Conservation (phyloP, 2,329 filamentous ascomycete genomes). For the Akanthomyces lecanii region DNA sequence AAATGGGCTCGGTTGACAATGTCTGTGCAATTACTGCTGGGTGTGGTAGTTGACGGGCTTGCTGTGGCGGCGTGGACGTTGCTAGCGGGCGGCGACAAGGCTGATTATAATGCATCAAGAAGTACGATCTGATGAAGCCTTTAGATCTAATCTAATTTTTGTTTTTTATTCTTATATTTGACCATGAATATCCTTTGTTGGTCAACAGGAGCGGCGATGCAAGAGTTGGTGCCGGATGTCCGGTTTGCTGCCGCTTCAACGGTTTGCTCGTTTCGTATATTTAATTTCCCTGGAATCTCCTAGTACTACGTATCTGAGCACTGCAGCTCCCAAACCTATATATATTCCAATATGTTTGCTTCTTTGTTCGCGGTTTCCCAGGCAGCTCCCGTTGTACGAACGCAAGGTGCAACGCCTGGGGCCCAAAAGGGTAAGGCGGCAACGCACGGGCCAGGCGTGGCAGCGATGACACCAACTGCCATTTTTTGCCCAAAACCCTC, state of each 20-base stretch:
- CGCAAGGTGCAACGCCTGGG: not conserved
- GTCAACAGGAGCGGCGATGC: not conserved
- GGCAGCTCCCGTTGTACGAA: not conserved
- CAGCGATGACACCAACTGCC: conserved; percentile 6
- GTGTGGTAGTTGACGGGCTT: not conserved
- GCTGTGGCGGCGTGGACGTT: not conserved
- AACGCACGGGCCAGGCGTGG: conserved; percentile 10
- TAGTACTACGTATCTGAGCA: not conserved
- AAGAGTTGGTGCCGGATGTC: too few relatives aligned
- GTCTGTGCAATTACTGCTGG: not conserved
- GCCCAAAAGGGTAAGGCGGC: conserved; percentile 3
- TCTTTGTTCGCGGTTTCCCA: not conserved
- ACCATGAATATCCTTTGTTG: too few relatives aligned
- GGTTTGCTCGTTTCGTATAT: not conserved
- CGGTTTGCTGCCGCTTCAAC: not conserved
- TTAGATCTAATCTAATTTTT: too few relatives aligned
- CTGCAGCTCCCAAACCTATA: not conserved
- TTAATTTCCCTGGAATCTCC: not conserved
- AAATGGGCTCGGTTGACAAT: not conserved
- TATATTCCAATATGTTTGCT: not conserved
- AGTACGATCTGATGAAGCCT: not conserved
- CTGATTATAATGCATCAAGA: not conserved
- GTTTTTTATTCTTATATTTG: too few relatives aligned
- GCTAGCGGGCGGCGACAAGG: not conserved
- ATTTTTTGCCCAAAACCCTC: conserved; percentile 15